Percentiles rank a stretch among this genome's conserved stretches.
Conservation (phyloP, 164 flowering plant species). For the Malania oleifera region DNA sequence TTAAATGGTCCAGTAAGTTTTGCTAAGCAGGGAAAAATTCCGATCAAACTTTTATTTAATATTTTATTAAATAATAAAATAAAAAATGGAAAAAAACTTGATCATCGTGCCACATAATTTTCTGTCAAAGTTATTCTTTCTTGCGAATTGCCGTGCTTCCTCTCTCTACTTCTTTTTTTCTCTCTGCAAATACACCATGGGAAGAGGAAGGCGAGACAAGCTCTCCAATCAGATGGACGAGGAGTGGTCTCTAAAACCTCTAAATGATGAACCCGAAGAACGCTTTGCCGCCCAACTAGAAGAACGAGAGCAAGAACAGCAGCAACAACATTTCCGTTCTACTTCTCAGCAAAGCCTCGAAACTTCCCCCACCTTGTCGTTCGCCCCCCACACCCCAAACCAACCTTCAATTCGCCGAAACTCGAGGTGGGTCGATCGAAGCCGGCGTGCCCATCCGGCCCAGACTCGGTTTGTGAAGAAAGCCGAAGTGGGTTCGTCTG, state of each 20-base stretch:
- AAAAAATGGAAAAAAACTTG: too few species aligned
- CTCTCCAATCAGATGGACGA: conserved; percentile 2
- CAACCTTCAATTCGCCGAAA: conserved; percentile 10
- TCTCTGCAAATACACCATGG: not conserved
- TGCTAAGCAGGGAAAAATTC: too few species aligned
- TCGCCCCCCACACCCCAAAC: not conserved
- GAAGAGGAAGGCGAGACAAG: conserved; percentile 5
- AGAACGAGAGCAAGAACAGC: not conserved
- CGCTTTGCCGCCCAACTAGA: not conserved
- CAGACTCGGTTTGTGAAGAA: conserved; percentile 7
- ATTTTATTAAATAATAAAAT: too few species aligned
- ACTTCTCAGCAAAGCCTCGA: not conserved
- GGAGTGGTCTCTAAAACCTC: conserved; percentile 20
- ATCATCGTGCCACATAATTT: too few species aligned
- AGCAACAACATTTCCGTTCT: not conserved
- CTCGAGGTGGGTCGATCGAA: conserved; percentile 7
- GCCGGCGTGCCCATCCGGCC: conserved; percentile 11
- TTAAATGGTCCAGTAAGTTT: too few species aligned
- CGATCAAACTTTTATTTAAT: too few species aligned
- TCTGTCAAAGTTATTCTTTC: too few species aligned
- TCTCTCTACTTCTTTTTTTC: too few species aligned
- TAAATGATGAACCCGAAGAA: not conserved
- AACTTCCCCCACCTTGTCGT: conserved; percentile 11
- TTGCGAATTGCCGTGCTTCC: too few species aligned
- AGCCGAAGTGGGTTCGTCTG: conserved; percentile 19